Percentiles rank a stretch among this genome's conserved stretches.
phyloP scores from a whole-genome alignment of 1,284 basidiomycete genomes.

The Cutaneotrichosporon curvatum region DNA sequence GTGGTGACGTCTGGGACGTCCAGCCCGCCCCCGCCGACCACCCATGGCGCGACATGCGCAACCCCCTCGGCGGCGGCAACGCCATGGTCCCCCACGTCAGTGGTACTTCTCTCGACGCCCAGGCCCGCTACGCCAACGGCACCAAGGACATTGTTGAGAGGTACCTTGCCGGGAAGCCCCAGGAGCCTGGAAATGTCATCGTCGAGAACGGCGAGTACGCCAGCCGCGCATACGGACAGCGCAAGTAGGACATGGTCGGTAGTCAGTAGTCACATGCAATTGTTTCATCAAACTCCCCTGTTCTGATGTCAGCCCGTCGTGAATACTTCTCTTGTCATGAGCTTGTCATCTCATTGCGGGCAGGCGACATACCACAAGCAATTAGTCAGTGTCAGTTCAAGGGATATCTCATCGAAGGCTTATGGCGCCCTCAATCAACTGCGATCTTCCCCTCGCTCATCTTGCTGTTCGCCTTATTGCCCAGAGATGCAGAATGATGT shows the following conservation, averaged over 20 bases:
- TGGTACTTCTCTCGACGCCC: constrained; percentile 86
- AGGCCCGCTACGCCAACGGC: constrained; percentile 78
- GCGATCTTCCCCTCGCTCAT: too few relatives aligned
- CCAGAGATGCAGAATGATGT: too few relatives aligned
- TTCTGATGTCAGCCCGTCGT: too few relatives aligned
- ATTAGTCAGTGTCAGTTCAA: too few relatives aligned
- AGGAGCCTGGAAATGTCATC: constrained; percentile 76
- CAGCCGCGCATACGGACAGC: constrained; percentile 15
- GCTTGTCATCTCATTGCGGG: too few relatives aligned
- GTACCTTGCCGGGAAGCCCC: constrained; percentile 61
- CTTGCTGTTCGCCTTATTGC: too few relatives aligned
- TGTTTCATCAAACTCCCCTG: too few relatives aligned
- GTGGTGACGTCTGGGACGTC: constrained; percentile 67
- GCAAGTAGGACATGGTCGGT: constrained; percentile 14
- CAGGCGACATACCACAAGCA: too few relatives aligned
- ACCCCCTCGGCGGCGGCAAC: constrained; percentile 70
- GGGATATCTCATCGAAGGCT: too few relatives aligned
- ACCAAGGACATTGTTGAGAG: constrained; percentile 71
- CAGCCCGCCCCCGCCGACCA: constrained; percentile 82
- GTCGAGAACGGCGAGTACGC: constrained; percentile 53
- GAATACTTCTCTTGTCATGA: too few relatives aligned
- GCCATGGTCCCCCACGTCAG: constrained; percentile 52
- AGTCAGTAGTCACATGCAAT: too few relatives aligned
- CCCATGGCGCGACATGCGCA: constrained; percentile 75
- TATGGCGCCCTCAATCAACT: too few relatives aligned